Base-by-base conservation (phyloP, 1,284 basidiomycete genomes). In the Boletus mariae region DNA sequence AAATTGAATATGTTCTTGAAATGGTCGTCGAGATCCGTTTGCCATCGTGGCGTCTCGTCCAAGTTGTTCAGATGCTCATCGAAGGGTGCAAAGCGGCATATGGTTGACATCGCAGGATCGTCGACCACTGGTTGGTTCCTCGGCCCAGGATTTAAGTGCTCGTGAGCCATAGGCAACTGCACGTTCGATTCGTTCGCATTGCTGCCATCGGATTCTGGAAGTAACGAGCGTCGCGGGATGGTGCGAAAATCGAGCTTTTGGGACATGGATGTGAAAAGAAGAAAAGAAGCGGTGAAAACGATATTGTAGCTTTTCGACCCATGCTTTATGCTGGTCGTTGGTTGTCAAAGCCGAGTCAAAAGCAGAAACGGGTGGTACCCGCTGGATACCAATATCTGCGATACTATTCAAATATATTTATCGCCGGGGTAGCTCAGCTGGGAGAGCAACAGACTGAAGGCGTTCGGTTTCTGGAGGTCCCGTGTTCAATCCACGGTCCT, bases 391-490 rank as follows among this genome's bases (percentile, higher is more conserved):
- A 7, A 15, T 17, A 17, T 37, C 8, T n/a, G 9, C 7, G 2
- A 37, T 17, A 5, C 2, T 37, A 20, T 3, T 28, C 4, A 17
- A 20, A 13, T 1, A 6, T 25, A 26, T 20, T 1, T 11, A 7
- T 26, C 29, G 76, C 80, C 72, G 73, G 74, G 73, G 72, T 83
- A 83, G 83, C 83, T 85, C 83, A 85, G 83, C 80, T 85, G 83
- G 83, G 82, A 85, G 83, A 85, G 83, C 83, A 84, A 80, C 80
- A 85, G 82, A 85, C 83, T 84, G 83, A 84, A 85, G 80, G 10
- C 28, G 11, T 8, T 7, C 3, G 41, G 23, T 40, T 54, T 77
- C 76, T 77, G 77, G 72, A 77, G 77, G 76, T 77, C 76, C 72
- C 76, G 77, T 78, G 76, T 78, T 77, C 77, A 77, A 79, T 77